Evolutionary conservation across 352 stramenopile species (phyloP).

Genomic region (Phytophthora nicotianae): DNA sequence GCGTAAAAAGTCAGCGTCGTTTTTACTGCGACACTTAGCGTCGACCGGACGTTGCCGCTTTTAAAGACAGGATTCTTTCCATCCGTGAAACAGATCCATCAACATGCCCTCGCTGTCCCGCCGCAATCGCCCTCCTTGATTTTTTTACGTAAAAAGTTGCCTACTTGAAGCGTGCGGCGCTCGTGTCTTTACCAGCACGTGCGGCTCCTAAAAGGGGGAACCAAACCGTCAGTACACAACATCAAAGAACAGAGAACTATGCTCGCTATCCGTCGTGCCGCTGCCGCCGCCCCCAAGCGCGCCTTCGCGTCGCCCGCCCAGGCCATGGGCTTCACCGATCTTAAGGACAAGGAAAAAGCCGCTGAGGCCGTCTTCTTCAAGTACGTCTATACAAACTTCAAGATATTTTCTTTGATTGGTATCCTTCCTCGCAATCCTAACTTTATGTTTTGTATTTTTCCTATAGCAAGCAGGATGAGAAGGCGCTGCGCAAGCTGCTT

Average conservation of each 20-base stretch:
- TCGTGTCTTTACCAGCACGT: conserved; percentile 27
- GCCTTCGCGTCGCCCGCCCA: conserved; percentile 53
- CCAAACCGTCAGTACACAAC: conserved; percentile 26
- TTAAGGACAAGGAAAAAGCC: conserved; percentile 79
- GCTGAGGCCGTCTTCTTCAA: conserved; percentile 86
- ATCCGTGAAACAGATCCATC: conserved; percentile 5
- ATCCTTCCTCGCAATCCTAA: conserved; percentile 5
- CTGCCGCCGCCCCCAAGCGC: conserved; percentile 51
- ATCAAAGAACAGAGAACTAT: conserved; percentile 37
- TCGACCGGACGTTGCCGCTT: conserved; percentile 10
- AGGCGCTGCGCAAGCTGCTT: conserved; percentile 84
- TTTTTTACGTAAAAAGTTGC: conserved; percentile 43
- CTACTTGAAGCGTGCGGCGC: conserved; percentile 25
- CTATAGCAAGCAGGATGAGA: conserved; percentile 87
- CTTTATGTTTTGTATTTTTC: conserved; percentile 3
- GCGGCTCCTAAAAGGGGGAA: conserved; percentile 23
- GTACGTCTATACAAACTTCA: conserved; percentile 43
- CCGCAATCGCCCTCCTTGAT: not conserved
- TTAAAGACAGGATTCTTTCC: not conserved
- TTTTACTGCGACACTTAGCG: conserved; percentile 9
- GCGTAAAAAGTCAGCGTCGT: conserved; percentile 22
- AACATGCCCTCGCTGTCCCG: not conserved
- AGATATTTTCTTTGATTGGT: conserved; percentile 4
- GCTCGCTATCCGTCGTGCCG: conserved; percentile 69
- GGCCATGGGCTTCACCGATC: conserved; percentile 52